These are phyloP conservation scores for Naganishia friedmannii DNA, from an alignment of 768 basidiomycete species.

Conservation along the genomic window DNA sequence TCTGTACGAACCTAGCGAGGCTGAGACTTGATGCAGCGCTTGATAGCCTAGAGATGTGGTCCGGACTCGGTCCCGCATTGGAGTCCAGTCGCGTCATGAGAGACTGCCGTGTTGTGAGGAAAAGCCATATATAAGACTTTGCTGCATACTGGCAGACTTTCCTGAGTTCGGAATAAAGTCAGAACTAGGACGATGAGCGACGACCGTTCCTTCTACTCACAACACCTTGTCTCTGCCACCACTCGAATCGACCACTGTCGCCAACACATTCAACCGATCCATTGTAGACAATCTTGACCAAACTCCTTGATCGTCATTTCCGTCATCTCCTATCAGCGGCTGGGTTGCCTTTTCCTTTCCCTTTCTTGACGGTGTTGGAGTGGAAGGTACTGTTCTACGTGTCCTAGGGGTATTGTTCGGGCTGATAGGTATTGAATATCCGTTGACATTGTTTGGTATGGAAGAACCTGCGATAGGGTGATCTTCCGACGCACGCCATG, in stretches of 20 bases:
- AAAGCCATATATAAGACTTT: slow-evolving; percentile 17
- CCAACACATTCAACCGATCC: slow-evolving; percentile 20
- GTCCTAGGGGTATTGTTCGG: neutral
- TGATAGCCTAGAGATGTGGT: slow-evolving; percentile 12
- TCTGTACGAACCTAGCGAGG: slow-evolving; percentile 24
- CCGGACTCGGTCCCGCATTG: neutral
- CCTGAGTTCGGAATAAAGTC: neutral
- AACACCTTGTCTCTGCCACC: slow-evolving; percentile 24
- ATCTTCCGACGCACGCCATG: neutral
- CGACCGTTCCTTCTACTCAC: neutral
- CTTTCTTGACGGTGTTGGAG: slow-evolving; percentile 10
- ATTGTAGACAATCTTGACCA: neutral
- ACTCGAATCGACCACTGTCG: slow-evolving; percentile 22
- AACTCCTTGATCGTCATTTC: neutral
- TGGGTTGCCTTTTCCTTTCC: slow-evolving; percentile 3
- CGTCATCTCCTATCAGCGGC: neutral
- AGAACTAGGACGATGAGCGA: no score
- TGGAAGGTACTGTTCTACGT: neutral
- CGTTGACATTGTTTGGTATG: neutral
- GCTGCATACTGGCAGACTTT: slow-evolving; percentile 22
- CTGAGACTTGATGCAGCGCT: slow-evolving; percentile 16
- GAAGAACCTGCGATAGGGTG: slow-evolving; percentile 4
- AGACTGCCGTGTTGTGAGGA: neutral
- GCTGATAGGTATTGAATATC: slow-evolving; percentile 7
- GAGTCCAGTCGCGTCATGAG: slow-evolving; percentile 4